Conservation (phyloP, 352 stramenopile species). For the Phytopythium litorale region DNA sequence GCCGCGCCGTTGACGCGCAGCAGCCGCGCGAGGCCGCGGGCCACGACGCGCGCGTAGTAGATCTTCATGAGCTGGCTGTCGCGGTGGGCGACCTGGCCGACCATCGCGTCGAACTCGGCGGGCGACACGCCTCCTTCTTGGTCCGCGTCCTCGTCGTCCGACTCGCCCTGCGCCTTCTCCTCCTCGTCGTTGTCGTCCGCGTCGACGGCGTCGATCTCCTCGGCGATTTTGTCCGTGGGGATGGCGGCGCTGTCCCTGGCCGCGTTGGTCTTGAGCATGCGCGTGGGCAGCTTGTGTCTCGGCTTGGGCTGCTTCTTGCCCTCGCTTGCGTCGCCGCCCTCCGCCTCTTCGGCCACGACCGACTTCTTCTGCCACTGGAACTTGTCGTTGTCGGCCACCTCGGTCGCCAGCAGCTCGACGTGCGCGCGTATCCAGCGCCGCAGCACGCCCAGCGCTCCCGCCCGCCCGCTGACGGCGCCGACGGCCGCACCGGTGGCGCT, state of each 20-base stretch:
- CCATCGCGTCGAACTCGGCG: constrained; percentile 54
- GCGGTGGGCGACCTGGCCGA: constrained; percentile 53
- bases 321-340: constrained; percentile 9
- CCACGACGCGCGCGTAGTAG: constrained; percentile 63
- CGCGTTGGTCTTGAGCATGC: constrained; percentile 58
- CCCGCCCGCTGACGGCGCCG: constrained; percentile 23
- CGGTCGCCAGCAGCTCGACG: constrained; percentile 38
- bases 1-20: constrained; percentile 33
- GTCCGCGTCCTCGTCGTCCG: neutral
- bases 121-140: constrained; percentile 24
- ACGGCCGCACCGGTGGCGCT: constrained; percentile 12
- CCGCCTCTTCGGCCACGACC: constrained; percentile 15
- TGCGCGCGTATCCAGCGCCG: constrained; percentile 49
- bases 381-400: constrained; percentile 52
- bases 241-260: constrained; percentile 15
- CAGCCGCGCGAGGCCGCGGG: constrained; percentile 50
- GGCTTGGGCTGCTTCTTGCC: constrained; percentile 12
- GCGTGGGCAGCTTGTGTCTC: constrained; percentile 28
- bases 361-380: constrained; percentile 40
- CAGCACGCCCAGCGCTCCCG: constrained; percentile 43
- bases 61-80: constrained; percentile 72
- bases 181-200: constrained; percentile 2
- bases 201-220: constrained; percentile 16
- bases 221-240: constrained; percentile 20
- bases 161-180: neutral